Base-by-base conservation (phyloP, 192 early-diverging fungal genomes). In the Coemansia furcata region DNA sequence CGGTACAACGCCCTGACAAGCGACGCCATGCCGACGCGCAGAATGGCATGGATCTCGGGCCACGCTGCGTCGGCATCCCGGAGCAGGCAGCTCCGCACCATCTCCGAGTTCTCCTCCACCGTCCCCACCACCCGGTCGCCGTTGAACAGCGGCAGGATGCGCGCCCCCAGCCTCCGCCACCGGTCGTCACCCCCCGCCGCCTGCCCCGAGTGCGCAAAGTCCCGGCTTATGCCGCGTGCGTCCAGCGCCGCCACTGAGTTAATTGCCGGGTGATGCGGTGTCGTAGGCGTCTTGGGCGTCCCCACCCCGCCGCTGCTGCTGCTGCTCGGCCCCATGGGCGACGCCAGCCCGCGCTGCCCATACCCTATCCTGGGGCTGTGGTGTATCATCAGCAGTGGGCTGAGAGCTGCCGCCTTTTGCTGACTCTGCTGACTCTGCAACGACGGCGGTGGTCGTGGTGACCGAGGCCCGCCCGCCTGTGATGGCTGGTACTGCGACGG, bases 141-240 rank as follows among this genome's bases (percentile, higher is more conserved):
- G 55, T 92, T 94, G 66, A 96, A 96, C 58, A 96, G 71, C 2
- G 94, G 93, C 55, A 96, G 69, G 3, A 96, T 89, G 21, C 87
- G 87, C 26, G 84, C 78, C 26, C 89, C 87, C 3, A 96, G 49
- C 7, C 84, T 78, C 36, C 87, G 87, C 94, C 94, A 96, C 19
- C 85, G 85, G 70, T 91, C 89, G 19, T 86, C 86, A 17, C 60
- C 68, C 42, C 62, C 62, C 29, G 46, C 40, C 29, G 35, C 35
- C 26, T 55, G 54, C 29, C 54, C 54, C 32, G 54, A 33, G 54
- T 69, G 54, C 0, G 54, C 54, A 55, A 55, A 55, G 54, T 55
- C 54, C 30, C 54, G 10, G 30, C 54, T 55, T 55, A 55, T 64
- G 66, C 60, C 33, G 49, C 60, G 64, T 42, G 82, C 82, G 29